phyloP scores from a whole-genome alignment of 192 early-diverging fungal genomes.

The Fimicolochytrium jonesii region DNA sequence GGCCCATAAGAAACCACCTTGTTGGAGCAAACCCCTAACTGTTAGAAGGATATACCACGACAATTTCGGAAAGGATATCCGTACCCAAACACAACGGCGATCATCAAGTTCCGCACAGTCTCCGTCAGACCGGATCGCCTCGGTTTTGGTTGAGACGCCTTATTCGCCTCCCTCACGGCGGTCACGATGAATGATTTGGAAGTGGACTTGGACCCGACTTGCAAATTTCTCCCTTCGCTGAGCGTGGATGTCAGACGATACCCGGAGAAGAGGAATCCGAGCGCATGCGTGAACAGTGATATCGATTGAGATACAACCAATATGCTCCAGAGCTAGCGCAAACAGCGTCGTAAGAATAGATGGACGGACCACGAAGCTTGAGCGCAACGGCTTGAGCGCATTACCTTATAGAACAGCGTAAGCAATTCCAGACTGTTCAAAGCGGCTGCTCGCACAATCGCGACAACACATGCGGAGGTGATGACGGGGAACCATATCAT shows the following conservation, averaged over 20 bases:
- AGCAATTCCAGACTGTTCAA: not conserved
- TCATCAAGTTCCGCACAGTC: conserved; percentile 8
- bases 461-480: not conserved
- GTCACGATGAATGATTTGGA: not conserved
- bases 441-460: not conserved
- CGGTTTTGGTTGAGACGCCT: not conserved
- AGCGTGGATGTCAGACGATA: not conserved
- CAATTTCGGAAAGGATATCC: too few species aligned
- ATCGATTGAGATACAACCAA: not conserved
- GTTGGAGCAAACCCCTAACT: too few species aligned
- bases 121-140: conserved; percentile 6
- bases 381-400: too few species aligned
- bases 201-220: not conserved
- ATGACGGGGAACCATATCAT: conserved; percentile 10
- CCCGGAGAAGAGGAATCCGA: conserved; percentile 6
- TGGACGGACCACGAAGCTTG: too few species aligned
- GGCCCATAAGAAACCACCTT: not conserved
- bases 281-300: not conserved
- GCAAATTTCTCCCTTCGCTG: not conserved
- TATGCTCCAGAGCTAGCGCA: not conserved
- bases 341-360: too few species aligned
- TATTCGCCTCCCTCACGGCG: not conserved
- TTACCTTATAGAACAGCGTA: conserved; percentile 3
- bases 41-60: too few species aligned
- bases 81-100: conserved; percentile 12